Evolutionary conservation across 2,329 filamentous ascomycete genomes (phyloP).

Genomic region (Fusarium sp.): DNA sequence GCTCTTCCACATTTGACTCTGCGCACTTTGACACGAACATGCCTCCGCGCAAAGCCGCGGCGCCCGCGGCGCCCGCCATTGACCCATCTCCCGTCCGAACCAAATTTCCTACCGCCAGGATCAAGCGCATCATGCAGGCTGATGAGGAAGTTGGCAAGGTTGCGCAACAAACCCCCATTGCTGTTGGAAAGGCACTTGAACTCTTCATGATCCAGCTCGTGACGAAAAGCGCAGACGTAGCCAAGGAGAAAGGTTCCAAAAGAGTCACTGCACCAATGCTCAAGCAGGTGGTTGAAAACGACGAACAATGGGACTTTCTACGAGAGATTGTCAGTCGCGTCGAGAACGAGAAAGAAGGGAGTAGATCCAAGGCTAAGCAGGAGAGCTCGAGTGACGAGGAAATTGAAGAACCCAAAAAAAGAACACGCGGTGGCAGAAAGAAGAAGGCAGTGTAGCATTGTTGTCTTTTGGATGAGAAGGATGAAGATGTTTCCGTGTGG

Average conservation of each 20-base stretch:
- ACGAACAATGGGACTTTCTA: slow-evolving; percentile 95
- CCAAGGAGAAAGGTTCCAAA: slow-evolving; percentile 84
- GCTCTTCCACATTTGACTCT: slow-evolving; percentile 19
- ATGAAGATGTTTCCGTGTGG: not conserved
- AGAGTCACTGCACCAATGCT: slow-evolving; percentile 90
- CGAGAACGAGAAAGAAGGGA: slow-evolving; percentile 65
- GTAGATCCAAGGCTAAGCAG: slow-evolving; percentile 56
- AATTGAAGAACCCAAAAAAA: slow-evolving; percentile 61
- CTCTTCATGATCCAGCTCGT: slow-evolving; percentile 98
- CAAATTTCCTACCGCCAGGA: slow-evolving; percentile 95
- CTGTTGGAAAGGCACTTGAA: slow-evolving; percentile 94
- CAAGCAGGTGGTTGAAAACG: slow-evolving; percentile 87
- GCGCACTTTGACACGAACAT: slow-evolving; percentile 43
- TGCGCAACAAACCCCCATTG: slow-evolving; percentile 95
- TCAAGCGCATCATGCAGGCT: slow-evolving; percentile 99
- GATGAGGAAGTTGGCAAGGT: slow-evolving; percentile 99
- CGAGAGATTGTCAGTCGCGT: slow-evolving; percentile 90
- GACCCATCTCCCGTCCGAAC: slow-evolving; percentile 83
- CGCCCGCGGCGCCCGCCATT: slow-evolving; percentile 55
- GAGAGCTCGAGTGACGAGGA: slow-evolving; percentile 67
- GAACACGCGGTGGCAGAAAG: slow-evolving; percentile 59
- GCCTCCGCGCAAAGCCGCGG: slow-evolving; percentile 52
- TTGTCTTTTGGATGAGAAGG: slow-evolving; percentile 1
- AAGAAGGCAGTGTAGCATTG: slow-evolving; percentile 57
- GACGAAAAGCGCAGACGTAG: slow-evolving; percentile 85